Percentiles rank a stretch among this genome's conserved stretches.
phyloP scores from a whole-genome alignment of 2,329 filamentous ascomycete species.

The Sarocladium oryzae region DNA sequence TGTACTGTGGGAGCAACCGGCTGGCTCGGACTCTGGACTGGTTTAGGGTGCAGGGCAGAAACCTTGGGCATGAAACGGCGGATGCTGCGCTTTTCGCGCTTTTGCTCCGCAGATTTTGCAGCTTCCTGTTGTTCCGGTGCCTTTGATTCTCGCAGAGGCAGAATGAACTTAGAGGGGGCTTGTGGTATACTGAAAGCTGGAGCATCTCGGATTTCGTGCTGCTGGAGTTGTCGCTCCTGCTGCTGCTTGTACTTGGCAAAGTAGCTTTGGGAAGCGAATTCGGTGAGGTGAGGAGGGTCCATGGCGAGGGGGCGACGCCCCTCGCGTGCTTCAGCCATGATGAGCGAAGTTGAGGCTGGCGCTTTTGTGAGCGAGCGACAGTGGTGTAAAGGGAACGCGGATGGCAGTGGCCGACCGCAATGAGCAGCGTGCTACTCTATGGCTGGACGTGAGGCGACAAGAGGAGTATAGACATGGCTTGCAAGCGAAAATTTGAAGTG shows the following conservation, averaged over 20 bases:
- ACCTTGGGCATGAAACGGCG: constrained; percentile 34
- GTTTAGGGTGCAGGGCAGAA: constrained; percentile 28
- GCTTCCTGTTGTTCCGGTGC: constrained; percentile 22
- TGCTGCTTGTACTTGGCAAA: constrained; percentile 51
- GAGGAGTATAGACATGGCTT: constrained; percentile 24
- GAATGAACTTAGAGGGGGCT: constrained; percentile 37
- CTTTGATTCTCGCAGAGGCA: constrained; percentile 40
- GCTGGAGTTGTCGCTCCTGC: constrained; percentile 29
- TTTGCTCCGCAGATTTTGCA: constrained; percentile 24
- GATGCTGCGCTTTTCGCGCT: constrained; percentile 37
- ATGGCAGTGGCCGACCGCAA: constrained; percentile 3
- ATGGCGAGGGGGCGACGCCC: constrained; percentile 33
- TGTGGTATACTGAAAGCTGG: neutral
- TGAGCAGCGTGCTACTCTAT: constrained; percentile 23
- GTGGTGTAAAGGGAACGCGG: neutral
- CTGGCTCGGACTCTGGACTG: constrained; percentile 14
- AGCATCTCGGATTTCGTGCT: constrained; percentile 7
- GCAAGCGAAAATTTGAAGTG: neutral
- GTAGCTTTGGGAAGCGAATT: constrained; percentile 60
- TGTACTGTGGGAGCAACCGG: constrained; percentile 1
- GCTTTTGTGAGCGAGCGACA: constrained; percentile 17
- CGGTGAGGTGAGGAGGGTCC: constrained; percentile 58
- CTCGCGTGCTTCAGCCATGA: constrained; percentile 26
- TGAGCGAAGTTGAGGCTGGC: constrained; percentile 10
- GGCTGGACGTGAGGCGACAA: constrained; percentile 17